Percentiles rank a stretch among this genome's conserved stretches.
These are phyloP conservation scores for Tubosaeta sp. DNA, from an alignment of 768 basidiomycete species.

Conservation along the genomic window DNA sequence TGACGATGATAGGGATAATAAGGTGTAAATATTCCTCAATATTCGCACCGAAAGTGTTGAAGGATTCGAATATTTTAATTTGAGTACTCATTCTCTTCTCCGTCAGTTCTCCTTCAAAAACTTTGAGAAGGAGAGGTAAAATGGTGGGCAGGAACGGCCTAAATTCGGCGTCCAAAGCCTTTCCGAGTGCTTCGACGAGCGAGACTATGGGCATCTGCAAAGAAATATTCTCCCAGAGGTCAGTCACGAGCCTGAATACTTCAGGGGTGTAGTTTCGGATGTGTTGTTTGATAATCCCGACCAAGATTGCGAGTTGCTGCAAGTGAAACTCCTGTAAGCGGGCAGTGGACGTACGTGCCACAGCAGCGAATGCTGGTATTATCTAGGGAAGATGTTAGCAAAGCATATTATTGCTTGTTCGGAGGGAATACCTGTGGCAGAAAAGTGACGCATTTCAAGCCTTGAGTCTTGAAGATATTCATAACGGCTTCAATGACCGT, in stretches of 20 bases:
- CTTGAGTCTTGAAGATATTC: conserved; percentile 98
- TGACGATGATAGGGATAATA: conserved; percentile 91
- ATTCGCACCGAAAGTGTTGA: conserved; percentile 91
- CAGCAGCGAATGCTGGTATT: conserved; percentile 89
- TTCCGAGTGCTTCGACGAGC: conserved; percentile 87
- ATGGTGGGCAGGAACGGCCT: conserved; percentile 92
- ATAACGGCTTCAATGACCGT: conserved; percentile 96
- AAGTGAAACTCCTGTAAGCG: conserved; percentile 90
- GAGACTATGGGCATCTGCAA: conserved; percentile 91
- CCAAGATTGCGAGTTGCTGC: conserved; percentile 91
- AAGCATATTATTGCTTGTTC: conserved; percentile 1
- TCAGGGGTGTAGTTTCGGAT: conserved; percentile 88
- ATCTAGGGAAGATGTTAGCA: conserved; percentile 47
- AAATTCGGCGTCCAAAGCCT: conserved; percentile 94
- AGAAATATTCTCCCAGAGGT: conserved; percentile 82
- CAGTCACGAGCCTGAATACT: conserved; percentile 78
- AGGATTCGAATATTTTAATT: conserved; percentile 90
- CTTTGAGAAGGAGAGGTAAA: conserved; percentile 83
- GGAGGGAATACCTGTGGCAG: conserved; percentile 69
- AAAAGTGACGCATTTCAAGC: conserved; percentile 92
- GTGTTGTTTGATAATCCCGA: conserved; percentile 96
- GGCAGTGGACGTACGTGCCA: conserved; percentile 77
- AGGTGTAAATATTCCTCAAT: conserved; percentile 98
- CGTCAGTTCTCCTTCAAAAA: conserved; percentile 83
- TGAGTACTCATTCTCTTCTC: conserved; percentile 77